phyloP scores from a whole-genome alignment of 2,329 filamentous ascomycete genomes.

The Colletotrichum shisoi region DNA sequence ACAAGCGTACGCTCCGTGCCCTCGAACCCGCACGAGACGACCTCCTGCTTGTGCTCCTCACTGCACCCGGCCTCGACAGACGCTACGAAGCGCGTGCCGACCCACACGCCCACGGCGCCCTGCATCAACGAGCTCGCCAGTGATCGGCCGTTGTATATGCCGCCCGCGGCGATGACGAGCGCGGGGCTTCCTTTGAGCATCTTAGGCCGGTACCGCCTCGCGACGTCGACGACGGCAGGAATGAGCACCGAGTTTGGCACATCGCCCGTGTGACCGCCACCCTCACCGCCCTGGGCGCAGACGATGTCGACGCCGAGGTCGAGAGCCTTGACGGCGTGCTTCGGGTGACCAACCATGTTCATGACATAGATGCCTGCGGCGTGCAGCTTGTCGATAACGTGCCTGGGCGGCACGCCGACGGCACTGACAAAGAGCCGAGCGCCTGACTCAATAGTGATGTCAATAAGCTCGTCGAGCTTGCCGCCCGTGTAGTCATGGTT shows the following conservation, averaged over 20 bases:
- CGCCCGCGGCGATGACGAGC: constrained; percentile 87
- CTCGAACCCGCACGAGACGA: constrained; percentile 79
- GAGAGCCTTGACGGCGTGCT: constrained; percentile 88
- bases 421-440: constrained; percentile 86
- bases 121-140: constrained; percentile 86
- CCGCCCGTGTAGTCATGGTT: constrained; percentile 97
- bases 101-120: constrained; percentile 89
- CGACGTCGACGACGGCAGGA: constrained; percentile 86
- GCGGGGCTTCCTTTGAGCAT: constrained; percentile 73
- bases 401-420: constrained; percentile 81
- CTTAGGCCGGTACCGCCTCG: constrained; percentile 72
- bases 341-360: constrained; percentile 97
- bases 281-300: constrained; percentile 91
- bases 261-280: constrained; percentile 90
- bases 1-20: constrained; percentile 86
- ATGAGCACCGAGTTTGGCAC: constrained; percentile 87
- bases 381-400: constrained; percentile 79
- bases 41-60: constrained; percentile 81
- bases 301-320: constrained; percentile 88
- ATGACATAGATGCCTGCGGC: constrained; percentile 82
- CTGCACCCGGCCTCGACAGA: constrained; percentile 81
- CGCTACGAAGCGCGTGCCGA: constrained; percentile 91
- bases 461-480: constrained; percentile 84
- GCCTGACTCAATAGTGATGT: constrained; percentile 84
- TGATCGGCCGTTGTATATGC: constrained; percentile 81